These are phyloP conservation scores for Bimuria novae-zelandiae DNA, from an alignment of 2,329 filamentous ascomycete species.

Conservation along the genomic window DNA sequence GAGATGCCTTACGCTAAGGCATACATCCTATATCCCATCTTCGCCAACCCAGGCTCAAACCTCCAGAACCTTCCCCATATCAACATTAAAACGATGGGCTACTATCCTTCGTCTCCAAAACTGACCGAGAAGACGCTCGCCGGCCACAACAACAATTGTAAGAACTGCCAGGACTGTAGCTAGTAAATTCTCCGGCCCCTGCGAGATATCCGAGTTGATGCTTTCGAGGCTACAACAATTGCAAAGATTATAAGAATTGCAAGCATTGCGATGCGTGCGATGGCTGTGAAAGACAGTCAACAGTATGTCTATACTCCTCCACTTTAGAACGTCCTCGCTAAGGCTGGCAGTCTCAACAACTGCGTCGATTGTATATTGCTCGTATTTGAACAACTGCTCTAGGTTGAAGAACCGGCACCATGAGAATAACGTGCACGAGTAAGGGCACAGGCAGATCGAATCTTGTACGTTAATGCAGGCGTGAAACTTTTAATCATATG, in stretches of 20 bases:
- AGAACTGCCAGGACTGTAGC: background rate
- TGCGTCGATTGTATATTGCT: conserved; percentile 7
- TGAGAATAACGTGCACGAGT: conserved; percentile 14
- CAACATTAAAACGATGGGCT: background rate
- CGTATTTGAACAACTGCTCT: conserved; percentile 13
- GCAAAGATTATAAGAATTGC: background rate
- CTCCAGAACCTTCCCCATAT: background rate
- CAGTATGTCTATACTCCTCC: background rate
- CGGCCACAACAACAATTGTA: conserved; percentile 2
- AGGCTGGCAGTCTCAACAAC: background rate
- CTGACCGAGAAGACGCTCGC: background rate
- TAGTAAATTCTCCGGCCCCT: background rate
- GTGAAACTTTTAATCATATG: no score
- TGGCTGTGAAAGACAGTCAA: background rate
- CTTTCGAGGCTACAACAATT: background rate
- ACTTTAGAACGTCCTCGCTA: background rate
- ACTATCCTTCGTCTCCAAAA: background rate
- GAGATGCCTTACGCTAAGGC: background rate
- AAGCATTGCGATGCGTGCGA: background rate
- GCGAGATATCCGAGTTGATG: background rate
- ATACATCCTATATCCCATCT: background rate
- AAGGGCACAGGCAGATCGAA: background rate
- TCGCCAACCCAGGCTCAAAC: background rate
- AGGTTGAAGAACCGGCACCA: conserved; percentile 15
- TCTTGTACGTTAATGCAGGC: background rate